phyloP scores from a whole-genome alignment of 345 rosid species.

The Populus ilicifolia region DNA sequence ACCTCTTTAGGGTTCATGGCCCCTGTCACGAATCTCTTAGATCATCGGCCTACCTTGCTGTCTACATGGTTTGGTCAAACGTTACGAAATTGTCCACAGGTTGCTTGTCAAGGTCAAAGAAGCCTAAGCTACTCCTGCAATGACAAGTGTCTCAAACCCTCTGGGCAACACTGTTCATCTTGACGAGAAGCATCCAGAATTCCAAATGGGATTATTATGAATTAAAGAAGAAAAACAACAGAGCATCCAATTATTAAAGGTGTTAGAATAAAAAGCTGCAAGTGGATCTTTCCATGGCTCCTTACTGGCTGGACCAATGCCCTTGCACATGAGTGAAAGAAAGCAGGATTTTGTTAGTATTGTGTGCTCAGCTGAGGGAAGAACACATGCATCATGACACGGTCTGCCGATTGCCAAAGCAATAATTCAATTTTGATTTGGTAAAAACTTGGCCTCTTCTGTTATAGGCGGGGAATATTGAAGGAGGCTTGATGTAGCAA shows the following conservation, averaged over 20 bases:
- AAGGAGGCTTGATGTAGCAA: neutral
- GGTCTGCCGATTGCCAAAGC: neutral
- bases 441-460: conserved; percentile 9
- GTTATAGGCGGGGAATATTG: conserved; percentile 15
- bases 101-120: neutral
- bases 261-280: too few relatives aligned
- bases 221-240: neutral
- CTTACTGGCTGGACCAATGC: neutral
- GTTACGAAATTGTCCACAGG: neutral
- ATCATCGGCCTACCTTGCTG: neutral
- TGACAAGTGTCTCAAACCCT: neutral
- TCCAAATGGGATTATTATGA: neutral
- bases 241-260: neutral
- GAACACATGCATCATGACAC: neutral
- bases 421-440: neutral
- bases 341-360: too few relatives aligned
- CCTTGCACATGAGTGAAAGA: neutral
- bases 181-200: neutral
- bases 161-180: neutral
- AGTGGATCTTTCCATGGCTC: neutral
- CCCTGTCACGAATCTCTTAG: neutral
- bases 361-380: neutral
- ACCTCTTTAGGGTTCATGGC: neutral
- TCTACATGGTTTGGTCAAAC: neutral
- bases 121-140: neutral